Base-by-base conservation (phyloP, 495 filamentous ascomycete genomes). In the Collariella sp. region DNA sequence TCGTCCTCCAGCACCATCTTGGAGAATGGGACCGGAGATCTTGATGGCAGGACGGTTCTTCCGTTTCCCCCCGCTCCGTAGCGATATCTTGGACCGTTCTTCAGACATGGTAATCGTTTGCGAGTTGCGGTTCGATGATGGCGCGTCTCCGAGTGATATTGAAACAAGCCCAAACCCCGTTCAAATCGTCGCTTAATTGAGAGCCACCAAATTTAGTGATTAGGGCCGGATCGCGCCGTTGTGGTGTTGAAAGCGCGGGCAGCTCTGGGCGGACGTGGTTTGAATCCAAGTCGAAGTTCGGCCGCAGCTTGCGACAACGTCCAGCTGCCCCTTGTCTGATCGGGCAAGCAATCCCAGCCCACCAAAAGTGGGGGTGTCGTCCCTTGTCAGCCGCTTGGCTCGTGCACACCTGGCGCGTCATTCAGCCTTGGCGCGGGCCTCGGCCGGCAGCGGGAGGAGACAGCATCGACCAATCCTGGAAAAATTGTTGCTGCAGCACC, bases 21-120 rank as follows among this genome's bases (percentile, higher is more conserved):
- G 76, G 40, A 69, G 62, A 57, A 84, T 79, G 43, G 80, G 84
- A 39, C 73, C 80, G 22, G 83, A 84, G 56, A 94, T 89, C 68
- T 89, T 89, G 69, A 94, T 89, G 57, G 84, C 78, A 45, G 86
- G 84, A 9, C 83, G 81, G 15, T 78, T 79, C 50, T 89, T 86
- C 62, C 88, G 80, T 75, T 93, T 95, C 63, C 85, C 64, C 26
- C 72, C 75, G 58, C 70, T 95, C 52, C 93, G 83, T 53, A 98
- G 83, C 42, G 91, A 96, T 62, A 96, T 86, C 67, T 87, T 88
- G 64, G 82, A 73, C 64, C 76, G 72, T 54, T 82, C 83, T 59
- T 89, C 83, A 48, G 83, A 82, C 69, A 77, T 78, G 50, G 60
- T 56, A 62, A 11, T 35, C 13, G 49, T 45, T 51, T 43, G 35